These are phyloP conservation scores for Colletotrichum chlorophyti DNA, from an alignment of 2,329 filamentous ascomycete genomes.

Conservation along the genomic window DNA sequence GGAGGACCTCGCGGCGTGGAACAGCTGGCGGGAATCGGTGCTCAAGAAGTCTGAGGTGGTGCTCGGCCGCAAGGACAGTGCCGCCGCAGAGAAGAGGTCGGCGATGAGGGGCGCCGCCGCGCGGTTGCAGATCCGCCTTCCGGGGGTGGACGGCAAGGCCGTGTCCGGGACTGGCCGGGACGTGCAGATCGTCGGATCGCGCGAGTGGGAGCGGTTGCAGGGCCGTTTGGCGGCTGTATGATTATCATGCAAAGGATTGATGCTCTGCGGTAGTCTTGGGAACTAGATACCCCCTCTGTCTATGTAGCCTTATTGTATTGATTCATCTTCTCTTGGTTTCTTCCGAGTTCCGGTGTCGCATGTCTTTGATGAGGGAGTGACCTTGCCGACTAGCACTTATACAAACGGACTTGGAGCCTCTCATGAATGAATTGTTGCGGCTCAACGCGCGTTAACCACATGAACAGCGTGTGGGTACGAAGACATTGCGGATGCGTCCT, in stretches of 20 bases:
- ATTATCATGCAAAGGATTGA: conserved; percentile 9
- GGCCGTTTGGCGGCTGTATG: conserved; percentile 44
- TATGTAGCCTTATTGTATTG: not conserved
- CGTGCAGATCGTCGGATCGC: conserved; percentile 59
- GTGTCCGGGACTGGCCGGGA: conserved; percentile 43
- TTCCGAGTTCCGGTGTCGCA: too few relatives aligned
- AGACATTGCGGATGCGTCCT: too few relatives aligned
- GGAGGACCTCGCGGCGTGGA: conserved; percentile 71
- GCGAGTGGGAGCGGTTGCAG: conserved; percentile 63
- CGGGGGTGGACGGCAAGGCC: conserved; percentile 52
- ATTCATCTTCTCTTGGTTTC: too few relatives aligned
- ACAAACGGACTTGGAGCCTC: too few relatives aligned
- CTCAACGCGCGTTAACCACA: too few relatives aligned
- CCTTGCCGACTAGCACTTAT: too few relatives aligned
- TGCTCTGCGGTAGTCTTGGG: conserved; percentile 11
- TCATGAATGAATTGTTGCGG: too few relatives aligned
- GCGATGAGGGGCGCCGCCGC: conserved; percentile 47
- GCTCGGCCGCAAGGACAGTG: conserved; percentile 29
- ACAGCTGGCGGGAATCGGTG: conserved; percentile 62
- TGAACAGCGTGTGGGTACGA: too few relatives aligned
- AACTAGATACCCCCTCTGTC: conserved; percentile 20
- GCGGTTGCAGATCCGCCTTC: conserved; percentile 57
- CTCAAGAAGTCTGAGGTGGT: conserved; percentile 58
- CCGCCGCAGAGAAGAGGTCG: conserved; percentile 35
- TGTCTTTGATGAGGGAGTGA: too few relatives aligned